phyloP scores from a whole-genome alignment of 352 stramenopile genomes.

The Phytopythium boreale region DNA sequence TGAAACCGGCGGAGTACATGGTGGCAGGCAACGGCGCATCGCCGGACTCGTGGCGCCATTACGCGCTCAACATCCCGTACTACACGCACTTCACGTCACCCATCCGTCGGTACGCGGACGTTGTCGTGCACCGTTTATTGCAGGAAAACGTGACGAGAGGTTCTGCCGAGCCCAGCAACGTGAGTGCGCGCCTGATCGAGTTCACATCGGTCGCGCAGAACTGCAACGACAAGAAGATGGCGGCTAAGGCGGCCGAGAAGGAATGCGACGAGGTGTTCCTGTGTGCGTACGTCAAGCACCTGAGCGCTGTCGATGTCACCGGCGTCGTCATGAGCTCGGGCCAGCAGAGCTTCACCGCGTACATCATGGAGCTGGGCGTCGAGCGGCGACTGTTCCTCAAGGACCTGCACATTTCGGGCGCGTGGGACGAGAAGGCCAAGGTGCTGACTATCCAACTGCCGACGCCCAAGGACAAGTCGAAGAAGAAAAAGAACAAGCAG shows the following conservation, averaged over 20 bases:
- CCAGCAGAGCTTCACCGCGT: conserved; percentile 74
- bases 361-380: conserved; percentile 69
- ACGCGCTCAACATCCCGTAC: conserved; percentile 96
- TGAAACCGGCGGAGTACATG: conserved; percentile 94
- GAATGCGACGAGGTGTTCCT: conserved; percentile 80
- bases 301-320: conserved; percentile 55
- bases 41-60: conserved; percentile 91
- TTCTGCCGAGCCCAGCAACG: neutral
- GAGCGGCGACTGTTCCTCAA: conserved; percentile 66
- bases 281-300: conserved; percentile 69
- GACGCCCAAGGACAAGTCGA: conserved; percentile 10
- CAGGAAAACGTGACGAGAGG: conserved; percentile 37
- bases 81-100: conserved; percentile 99
- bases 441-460: conserved; percentile 42
- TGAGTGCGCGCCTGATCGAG: conserved; percentile 30
- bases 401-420: conserved; percentile 33
- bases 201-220: conserved; percentile 55
- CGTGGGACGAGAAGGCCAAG: conserved; percentile 49
- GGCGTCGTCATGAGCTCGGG: conserved; percentile 73
- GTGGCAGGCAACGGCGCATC: conserved; percentile 73
- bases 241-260: conserved; percentile 77
- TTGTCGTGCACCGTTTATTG: conserved; percentile 74
- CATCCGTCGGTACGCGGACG: conserved; percentile 92
- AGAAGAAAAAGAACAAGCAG: conserved; percentile 10
- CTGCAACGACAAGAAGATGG: conserved; percentile 87